Conservation (phyloP, 2,329 filamentous ascomycete genomes). For the Magnaporthiopsis rhizophila region DNA sequence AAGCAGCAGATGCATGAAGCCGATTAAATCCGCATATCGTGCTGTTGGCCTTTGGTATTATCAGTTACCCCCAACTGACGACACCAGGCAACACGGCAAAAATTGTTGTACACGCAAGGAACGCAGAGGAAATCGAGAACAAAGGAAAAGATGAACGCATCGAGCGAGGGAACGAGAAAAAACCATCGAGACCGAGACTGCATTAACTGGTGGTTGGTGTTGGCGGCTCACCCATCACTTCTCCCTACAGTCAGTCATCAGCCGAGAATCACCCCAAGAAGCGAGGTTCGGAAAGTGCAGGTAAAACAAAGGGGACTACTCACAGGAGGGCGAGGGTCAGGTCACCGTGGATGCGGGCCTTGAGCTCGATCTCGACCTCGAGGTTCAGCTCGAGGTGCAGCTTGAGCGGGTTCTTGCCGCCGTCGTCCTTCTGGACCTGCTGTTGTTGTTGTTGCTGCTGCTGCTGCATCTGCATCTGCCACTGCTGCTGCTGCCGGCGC, state of each 20-base stretch:
- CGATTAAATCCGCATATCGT: background rate
- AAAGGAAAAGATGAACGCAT: background rate
- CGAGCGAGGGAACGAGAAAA: background rate
- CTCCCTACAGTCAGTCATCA: constrained; percentile 7
- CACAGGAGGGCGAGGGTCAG: constrained; percentile 66
- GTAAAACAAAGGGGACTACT: constrained; percentile 14
- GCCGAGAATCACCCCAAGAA: constrained; percentile 1
- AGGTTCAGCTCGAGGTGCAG: constrained; percentile 67
- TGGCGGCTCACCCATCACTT: constrained; percentile 9
- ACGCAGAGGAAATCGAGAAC: background rate
- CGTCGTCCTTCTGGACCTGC: constrained; percentile 26
- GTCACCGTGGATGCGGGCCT: constrained; percentile 72
- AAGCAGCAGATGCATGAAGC: background rate
- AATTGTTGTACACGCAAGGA: background rate
- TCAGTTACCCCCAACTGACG: background rate
- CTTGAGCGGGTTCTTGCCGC: constrained; percentile 54
- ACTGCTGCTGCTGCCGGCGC: constrained; percentile 17
- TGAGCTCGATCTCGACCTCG: constrained; percentile 72
- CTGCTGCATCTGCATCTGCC: constrained; percentile 21
- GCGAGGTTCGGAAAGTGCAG: background rate
- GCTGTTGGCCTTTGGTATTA: background rate
- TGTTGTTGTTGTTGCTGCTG: constrained; percentile 22
- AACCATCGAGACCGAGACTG: background rate
- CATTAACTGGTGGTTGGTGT: background rate
- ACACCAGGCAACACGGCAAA: background rate